phyloP scores from a whole-genome alignment of 805 yeast genomes.

The Kluyveromyces siamensis region DNA sequence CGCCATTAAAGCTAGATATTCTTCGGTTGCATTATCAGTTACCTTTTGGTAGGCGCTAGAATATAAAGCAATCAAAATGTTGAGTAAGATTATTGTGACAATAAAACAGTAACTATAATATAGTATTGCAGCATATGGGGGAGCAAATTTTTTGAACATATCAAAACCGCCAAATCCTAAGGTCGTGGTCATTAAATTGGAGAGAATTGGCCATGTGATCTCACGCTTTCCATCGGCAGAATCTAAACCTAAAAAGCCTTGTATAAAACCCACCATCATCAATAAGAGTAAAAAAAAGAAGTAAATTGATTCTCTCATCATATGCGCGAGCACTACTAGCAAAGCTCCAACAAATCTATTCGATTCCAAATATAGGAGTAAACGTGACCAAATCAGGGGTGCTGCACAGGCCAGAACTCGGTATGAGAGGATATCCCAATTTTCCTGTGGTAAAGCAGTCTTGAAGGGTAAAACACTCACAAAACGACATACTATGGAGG shows the following conservation, averaged over 20 bases:
- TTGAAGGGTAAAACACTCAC: constrained; percentile 23
- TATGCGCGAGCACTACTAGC: constrained; percentile 74
- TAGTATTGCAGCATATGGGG: constrained; percentile 76
- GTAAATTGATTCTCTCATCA: constrained; percentile 81
- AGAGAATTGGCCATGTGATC: constrained; percentile 54
- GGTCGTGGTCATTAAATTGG: constrained; percentile 61
- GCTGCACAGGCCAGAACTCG: constrained; percentile 71
- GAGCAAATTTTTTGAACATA: constrained; percentile 62
- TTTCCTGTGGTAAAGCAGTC: constrained; percentile 19
- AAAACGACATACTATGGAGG: constrained; percentile 49
- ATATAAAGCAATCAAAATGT: constrained; percentile 76
- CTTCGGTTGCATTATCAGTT: constrained; percentile 75
- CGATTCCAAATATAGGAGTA: constrained; percentile 68
- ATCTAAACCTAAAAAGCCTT: constrained; percentile 81
- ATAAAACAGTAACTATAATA: constrained; percentile 73
- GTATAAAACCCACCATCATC: constrained; percentile 71
- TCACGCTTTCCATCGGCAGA: constrained; percentile 80
- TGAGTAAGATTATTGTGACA: constrained; percentile 65
- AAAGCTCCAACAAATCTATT: constrained; percentile 78
- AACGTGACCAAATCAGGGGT: constrained; percentile 79
- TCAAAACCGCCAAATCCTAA: constrained; percentile 67
- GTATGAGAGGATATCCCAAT: constrained; percentile 51
- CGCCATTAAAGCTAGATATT: constrained; percentile 76
- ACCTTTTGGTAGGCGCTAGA: constrained; percentile 77
- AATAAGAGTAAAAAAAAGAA: constrained; percentile 67